Evolutionary conservation across 192 early-diverging fungal species (phyloP).

Genomic region (Dimargaris xerosporica): DNA sequence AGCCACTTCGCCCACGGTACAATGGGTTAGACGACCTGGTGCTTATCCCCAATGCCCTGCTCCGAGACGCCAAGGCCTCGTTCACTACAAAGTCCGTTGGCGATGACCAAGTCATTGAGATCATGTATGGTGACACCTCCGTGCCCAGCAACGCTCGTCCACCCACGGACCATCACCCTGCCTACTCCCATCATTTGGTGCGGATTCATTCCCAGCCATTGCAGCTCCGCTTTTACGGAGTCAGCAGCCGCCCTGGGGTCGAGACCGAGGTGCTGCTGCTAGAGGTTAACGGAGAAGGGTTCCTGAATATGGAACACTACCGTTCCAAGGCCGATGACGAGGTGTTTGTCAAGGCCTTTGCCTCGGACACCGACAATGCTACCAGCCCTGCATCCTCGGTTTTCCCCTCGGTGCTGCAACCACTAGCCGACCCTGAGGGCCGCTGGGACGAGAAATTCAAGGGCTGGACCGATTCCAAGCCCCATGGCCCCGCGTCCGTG

Average conservation of each 20-base stretch:
- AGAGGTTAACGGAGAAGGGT: conserved; percentile 65
- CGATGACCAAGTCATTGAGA: not conserved
- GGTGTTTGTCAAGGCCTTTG: not conserved
- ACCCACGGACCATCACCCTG: not conserved
- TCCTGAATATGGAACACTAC: conserved; percentile 72
- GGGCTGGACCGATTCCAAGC: conserved; percentile 81
- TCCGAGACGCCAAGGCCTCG: not conserved
- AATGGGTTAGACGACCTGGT: conserved; percentile 8
- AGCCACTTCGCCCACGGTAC: conserved; percentile 7
- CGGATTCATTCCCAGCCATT: not conserved
- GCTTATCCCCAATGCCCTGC: not conserved
- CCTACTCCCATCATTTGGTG: not conserved
- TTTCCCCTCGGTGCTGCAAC: not conserved
- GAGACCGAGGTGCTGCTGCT: conserved; percentile 23
- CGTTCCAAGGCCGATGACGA: conserved; percentile 25
- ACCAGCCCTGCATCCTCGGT: too few relatives aligned
- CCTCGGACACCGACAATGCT: not conserved
- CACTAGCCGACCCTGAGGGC: conserved; percentile 25
- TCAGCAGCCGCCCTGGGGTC: not conserved
- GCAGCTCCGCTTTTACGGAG: not conserved
- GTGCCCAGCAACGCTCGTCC: not conserved
- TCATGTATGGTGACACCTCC: not conserved
- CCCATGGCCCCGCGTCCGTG: conserved; percentile 83
- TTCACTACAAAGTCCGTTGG: not conserved
- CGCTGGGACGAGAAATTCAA: conserved; percentile 87